Conservation (phyloP, 495 filamentous ascomycete genomes). For the Tricharina praecox region DNA sequence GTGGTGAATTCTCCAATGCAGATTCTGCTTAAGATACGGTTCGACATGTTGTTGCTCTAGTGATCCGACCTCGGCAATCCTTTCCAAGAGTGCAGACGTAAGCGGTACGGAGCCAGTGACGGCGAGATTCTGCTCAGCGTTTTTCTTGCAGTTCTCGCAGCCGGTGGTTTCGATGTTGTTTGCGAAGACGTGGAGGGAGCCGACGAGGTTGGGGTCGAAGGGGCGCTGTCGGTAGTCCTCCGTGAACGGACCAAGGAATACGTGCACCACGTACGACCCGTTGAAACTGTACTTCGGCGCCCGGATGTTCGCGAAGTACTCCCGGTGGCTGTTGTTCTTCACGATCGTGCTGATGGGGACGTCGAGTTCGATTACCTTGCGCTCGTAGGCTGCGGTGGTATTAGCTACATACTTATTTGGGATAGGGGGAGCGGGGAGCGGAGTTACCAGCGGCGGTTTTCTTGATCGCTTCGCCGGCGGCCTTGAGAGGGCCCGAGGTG, state of each 20-base stretch:
- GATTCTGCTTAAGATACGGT: neutral
- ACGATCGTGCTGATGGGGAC: neutral
- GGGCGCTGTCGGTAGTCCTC: slow-evolving; percentile 8
- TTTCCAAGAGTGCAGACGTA: slow-evolving; percentile 25
- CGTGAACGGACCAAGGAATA: slow-evolving; percentile 24
- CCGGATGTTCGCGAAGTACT: slow-evolving; percentile 27
- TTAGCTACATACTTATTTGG: too few species aligned
- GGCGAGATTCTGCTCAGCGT: slow-evolving; percentile 10
- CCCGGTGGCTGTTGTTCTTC: slow-evolving; percentile 7
- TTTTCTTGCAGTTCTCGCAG: slow-evolving; percentile 20
- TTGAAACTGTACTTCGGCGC: slow-evolving; percentile 24
- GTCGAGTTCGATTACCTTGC: neutral
- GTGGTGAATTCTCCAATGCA: neutral
- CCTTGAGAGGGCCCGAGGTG: neutral
- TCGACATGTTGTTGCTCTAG: neutral
- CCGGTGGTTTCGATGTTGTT: slow-evolving; percentile 13
- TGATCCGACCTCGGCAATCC: slow-evolving; percentile 16
- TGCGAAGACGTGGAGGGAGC: slow-evolving; percentile 22
- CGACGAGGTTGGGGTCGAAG: slow-evolving; percentile 22
- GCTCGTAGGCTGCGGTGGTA: too few species aligned
- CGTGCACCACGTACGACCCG: slow-evolving; percentile 25
- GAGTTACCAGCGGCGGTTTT: too few species aligned
- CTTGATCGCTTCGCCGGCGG: neutral
- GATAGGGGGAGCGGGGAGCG: too few species aligned
- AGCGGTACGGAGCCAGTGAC: slow-evolving; percentile 26